Evolutionary conservation across 331 rosid genomes (phyloP).

Genomic region (Cydonia oblonga): DNA sequence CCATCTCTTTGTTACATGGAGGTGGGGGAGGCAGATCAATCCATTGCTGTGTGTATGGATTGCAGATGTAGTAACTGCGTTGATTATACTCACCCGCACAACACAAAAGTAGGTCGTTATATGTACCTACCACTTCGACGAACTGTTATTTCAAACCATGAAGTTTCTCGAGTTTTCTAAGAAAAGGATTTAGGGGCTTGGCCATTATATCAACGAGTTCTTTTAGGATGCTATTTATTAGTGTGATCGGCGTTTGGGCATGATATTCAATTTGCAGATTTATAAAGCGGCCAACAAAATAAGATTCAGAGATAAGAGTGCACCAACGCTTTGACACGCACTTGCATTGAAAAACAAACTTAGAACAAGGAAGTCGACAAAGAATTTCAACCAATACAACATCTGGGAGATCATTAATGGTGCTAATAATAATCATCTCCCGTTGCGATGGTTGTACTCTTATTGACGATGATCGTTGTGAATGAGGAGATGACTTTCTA

Average conservation of each 20-base stretch:
- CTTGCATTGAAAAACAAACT: too few species aligned
- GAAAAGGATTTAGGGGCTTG: not conserved
- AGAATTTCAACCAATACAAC: too few species aligned
- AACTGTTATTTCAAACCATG: not conserved
- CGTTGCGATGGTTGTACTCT: too few species aligned
- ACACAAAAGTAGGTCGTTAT: not conserved
- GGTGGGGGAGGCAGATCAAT: not conserved
- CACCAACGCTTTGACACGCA: too few species aligned
- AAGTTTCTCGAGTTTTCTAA: not conserved
- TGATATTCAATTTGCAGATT: not conserved
- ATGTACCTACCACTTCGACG: not conserved
- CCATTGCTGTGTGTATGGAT: not conserved
- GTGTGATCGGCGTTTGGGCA: not conserved
- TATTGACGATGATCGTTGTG: not conserved
- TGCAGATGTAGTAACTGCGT: not conserved
- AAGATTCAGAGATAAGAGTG: not conserved
- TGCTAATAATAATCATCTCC: not conserved
- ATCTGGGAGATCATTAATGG: too few species aligned
- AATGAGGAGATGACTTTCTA: not conserved
- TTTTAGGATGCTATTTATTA: not conserved
- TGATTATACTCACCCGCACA: not conserved
- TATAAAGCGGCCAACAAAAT: not conserved
- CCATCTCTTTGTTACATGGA: not conserved
- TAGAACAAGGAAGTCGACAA: too few species aligned
- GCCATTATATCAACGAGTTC: not conserved